These are phyloP conservation scores for Prunus armeniaca DNA, from an alignment of 306 rosid genomes.

Conservation along the genomic window DNA sequence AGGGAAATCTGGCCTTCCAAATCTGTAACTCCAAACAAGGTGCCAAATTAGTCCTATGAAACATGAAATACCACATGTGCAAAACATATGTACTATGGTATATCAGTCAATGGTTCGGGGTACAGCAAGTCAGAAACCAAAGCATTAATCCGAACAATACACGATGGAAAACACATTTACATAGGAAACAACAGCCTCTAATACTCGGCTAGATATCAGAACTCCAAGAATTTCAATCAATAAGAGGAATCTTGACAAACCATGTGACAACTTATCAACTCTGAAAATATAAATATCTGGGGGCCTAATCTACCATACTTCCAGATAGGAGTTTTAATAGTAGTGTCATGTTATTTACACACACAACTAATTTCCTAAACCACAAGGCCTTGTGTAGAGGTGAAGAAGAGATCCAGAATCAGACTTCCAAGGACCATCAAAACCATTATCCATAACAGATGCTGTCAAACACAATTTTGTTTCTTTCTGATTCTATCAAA, in stretches of 20 bases:
- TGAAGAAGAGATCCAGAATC: not conserved
- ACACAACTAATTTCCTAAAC: not conserved
- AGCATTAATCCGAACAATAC: not conserved
- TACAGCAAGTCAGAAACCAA: not conserved
- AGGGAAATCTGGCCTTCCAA: constrained; percentile 83
- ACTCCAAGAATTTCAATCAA: not conserved
- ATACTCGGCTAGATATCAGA: not conserved
- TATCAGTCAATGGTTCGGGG: not conserved
- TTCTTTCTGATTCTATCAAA: not conserved
- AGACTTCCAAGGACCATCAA: constrained; percentile 5
- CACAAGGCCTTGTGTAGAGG: not conserved
- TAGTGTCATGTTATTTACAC: not conserved
- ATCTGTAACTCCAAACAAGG: constrained; percentile 52
- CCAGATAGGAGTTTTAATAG: not conserved
- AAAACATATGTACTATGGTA: not conserved
- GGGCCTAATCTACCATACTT: not conserved
- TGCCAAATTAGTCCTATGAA: constrained; percentile 29
- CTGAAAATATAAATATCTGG: not conserved
- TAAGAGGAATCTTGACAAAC: not conserved
- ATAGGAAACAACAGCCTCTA: not conserved
- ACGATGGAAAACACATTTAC: not conserved
- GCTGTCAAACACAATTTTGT: not conserved
- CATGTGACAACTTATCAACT: not conserved
- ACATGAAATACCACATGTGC: not conserved
- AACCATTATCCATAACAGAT: not conserved